Conservation (phyloP, 2,329 filamentous ascomycete genomes). For the Cryphonectria nitschkei region DNA sequence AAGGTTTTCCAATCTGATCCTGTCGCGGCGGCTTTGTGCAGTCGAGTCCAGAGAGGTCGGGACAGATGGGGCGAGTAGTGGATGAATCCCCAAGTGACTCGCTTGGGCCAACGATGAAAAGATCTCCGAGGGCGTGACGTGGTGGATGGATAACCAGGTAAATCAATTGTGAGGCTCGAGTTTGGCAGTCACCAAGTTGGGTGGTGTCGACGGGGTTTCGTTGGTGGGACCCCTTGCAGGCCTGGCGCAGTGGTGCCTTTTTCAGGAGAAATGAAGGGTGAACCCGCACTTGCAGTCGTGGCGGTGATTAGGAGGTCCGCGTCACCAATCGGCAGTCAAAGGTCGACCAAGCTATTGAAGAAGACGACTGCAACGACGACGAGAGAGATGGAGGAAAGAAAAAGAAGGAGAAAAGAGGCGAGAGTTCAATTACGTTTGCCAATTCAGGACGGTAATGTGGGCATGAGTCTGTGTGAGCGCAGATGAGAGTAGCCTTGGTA, state of each 20-base stretch:
- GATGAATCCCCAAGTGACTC: not conserved
- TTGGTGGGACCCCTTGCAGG: not conserved
- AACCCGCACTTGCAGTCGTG: slow-evolving; percentile 3
- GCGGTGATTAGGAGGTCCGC: not conserved
- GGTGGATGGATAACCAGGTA: not conserved
- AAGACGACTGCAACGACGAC: not conserved
- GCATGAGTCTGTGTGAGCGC: not conserved
- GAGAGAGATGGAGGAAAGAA: not conserved
- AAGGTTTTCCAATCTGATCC: not conserved
- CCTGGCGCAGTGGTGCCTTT: slow-evolving; percentile 4
- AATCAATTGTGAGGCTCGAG: not conserved
- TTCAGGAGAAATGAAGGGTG: slow-evolving; percentile 14
- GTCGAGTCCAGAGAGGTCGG: not conserved
- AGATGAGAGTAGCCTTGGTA: not conserved
- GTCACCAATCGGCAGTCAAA: not conserved
- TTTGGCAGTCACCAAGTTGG: not conserved
- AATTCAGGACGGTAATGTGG: not conserved
- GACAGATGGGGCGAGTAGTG: not conserved
- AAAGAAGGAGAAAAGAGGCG: not conserved
- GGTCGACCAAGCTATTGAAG: not conserved
- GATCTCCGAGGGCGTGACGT: not conserved
- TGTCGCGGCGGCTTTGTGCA: not conserved
- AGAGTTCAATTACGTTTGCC: not conserved
- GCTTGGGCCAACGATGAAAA: not conserved
- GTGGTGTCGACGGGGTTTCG: slow-evolving; percentile 1